Evolutionary conservation across 495 filamentous ascomycete species (phyloP), one percentile per base, ranked within the genome.

Genomic region (Aspergillus sclerotiicarbonarius): DNA sequence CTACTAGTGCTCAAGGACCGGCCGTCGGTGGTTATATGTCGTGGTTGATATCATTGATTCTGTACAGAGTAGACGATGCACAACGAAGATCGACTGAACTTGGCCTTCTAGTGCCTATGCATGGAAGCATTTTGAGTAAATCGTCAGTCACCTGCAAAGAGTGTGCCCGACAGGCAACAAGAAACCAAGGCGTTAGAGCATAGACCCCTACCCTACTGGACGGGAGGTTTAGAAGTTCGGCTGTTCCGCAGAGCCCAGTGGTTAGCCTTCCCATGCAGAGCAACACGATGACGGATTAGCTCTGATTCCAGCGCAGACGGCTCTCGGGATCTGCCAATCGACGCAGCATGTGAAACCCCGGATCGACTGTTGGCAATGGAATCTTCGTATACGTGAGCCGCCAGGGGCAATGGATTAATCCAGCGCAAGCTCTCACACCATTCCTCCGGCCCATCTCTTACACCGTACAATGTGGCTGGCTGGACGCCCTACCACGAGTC

Each of bases 371-470:
- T 6, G n/a, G 13, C n/a, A 4, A n/a, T 41, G 12, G 37, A 12
- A 35, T 0, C n/a, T n/a, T 41, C 37, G 37, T n/a, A 6, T 41
- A n/a, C 37, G 37, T 15, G 9, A 41, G 37, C 37, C 10, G 7
- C n/a, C 37, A 41, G 37, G 10, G 13, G 37, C 13, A n/a, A 41
- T 41, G 37, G 37, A n/a, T 4, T 41, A n/a, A 41, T 41, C 13
- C 37, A 6, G 37, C 37, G 37, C 37, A 37, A 37, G 8, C 3
- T 2, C 13, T 37, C 33, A 37, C 33, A 37, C 2, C 46, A 49
- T 50, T 49, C 32, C 44, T 50, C 37, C 37, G 37, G 37, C 9
- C 33, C 33, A 49, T 49, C 46, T 32, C 47, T 31, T 50, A 29
- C 31, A 16, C 5, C 47, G 29, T 32, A n/a, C 10, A 8, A 29